Evolutionary conservation across 2,329 filamentous ascomycete genomes (phyloP).

Genomic region (Sphaerostilbella broomeana): DNA sequence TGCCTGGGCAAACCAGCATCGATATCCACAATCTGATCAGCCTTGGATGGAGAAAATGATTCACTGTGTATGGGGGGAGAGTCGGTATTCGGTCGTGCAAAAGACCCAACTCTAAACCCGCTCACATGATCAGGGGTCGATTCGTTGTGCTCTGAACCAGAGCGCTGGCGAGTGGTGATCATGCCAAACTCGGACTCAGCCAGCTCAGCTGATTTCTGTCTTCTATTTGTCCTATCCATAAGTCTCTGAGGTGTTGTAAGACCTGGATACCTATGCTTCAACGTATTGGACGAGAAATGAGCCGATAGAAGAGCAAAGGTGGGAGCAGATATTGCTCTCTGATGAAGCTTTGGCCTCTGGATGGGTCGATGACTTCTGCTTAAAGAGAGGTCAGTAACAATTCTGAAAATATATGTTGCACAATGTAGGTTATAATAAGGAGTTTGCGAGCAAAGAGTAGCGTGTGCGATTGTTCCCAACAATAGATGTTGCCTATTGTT

Average conservation of each 20-base stretch:
- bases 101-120: neutral
- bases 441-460: too few relatives aligned
- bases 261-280: slow-evolving; percentile 14
- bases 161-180: neutral
- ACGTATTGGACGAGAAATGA: neutral
- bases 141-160: neutral
- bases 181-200: neutral
- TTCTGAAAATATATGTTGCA: too few relatives aligned
- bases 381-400: neutral
- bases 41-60: too few relatives aligned
- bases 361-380: neutral
- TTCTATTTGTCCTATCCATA: slow-evolving; percentile 11
- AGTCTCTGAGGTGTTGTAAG: slow-evolving; percentile 14
- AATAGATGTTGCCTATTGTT: too few relatives aligned
- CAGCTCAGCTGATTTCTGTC: neutral
- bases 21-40: too few relatives aligned
- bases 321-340: slow-evolving; percentile 45
- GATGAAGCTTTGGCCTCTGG: slow-evolving; percentile 31
- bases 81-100: too few relatives aligned
- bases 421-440: too few relatives aligned
- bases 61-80: too few relatives aligned
- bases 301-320: slow-evolving; percentile 29
- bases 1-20: neutral
- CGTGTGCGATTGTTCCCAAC: too few relatives aligned
- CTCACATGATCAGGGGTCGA: neutral